Evolutionary conservation across 2,329 filamentous ascomycete species (phyloP).

Genomic region (Claviceps pusilla): DNA sequence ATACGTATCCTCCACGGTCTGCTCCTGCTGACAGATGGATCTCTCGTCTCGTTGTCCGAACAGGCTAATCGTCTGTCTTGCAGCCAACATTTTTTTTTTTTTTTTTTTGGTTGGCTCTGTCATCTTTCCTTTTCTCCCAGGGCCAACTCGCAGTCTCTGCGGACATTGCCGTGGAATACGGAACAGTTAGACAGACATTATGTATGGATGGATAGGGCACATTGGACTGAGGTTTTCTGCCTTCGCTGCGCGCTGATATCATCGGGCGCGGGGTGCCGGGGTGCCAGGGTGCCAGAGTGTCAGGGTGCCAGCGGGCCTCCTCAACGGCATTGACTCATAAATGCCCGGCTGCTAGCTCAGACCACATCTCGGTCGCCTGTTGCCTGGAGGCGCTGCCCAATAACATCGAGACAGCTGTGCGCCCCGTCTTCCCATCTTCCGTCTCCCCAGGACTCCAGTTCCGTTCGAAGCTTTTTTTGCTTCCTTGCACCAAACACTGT

Average conservation of each 20-base stretch:
- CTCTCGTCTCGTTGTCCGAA: no score
- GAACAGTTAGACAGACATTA: no score
- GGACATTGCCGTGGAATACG: no score
- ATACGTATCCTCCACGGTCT: neutral
- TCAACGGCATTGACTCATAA: neutral
- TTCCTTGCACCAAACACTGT: no score
- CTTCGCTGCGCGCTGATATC: neutral
- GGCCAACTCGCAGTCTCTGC: no score
- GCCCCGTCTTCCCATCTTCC: neutral
- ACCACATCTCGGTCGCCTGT: neutral
- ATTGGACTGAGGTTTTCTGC: neutral
- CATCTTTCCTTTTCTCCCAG: no score
- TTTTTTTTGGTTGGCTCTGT: no score
- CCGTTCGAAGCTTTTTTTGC: no score
- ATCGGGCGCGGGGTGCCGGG: neutral
- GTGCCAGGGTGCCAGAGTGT: neutral
- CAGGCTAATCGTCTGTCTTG: no score
- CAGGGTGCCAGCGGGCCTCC: neutral
- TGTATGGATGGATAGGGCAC: no score
- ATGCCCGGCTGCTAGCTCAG: neutral
- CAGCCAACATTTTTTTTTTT: no score
- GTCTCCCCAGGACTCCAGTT: neutral
- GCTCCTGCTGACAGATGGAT: neutral
- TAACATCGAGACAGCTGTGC: neutral
- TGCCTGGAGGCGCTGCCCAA: neutral